These are phyloP conservation scores for Juglanconis oblonga DNA, from an alignment of 2,329 filamentous ascomycete species.

Conservation along the genomic window DNA sequence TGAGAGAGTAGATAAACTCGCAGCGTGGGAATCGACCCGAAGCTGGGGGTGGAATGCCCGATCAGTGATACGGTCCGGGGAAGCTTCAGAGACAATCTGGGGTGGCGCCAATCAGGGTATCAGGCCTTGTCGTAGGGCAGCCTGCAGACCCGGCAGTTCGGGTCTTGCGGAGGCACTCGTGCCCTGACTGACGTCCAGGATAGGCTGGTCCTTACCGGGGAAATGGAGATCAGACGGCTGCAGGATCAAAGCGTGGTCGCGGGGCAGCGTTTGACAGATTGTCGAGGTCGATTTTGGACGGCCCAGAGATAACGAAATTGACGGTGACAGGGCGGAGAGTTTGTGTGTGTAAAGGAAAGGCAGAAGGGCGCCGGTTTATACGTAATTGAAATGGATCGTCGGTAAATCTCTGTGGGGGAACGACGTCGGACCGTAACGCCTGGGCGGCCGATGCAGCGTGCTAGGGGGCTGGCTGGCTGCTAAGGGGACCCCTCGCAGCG, in stretches of 20 bases:
- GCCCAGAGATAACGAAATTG: slow-evolving; percentile 28
- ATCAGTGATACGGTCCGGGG: slow-evolving; percentile 23
- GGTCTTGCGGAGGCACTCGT: slow-evolving; percentile 22
- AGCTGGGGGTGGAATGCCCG: slow-evolving; percentile 24
- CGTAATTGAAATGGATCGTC: slow-evolving; percentile 36
- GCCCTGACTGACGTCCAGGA: slow-evolving; percentile 18
- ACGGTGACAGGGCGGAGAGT: slow-evolving; percentile 35
- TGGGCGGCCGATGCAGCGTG: slow-evolving; percentile 14
- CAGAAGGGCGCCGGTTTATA: slow-evolving; percentile 43
- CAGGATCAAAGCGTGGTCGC: slow-evolving; percentile 28
- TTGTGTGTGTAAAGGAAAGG: slow-evolving; percentile 39
- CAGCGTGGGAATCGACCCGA: slow-evolving; percentile 4
- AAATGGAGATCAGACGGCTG: slow-evolving; percentile 18
- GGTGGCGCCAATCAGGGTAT: slow-evolving; percentile 41
- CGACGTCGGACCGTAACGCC: slow-evolving; percentile 15
- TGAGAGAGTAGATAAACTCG: slow-evolving; percentile 14
- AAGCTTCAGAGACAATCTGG: slow-evolving; percentile 25
- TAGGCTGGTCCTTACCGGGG: slow-evolving; percentile 20
- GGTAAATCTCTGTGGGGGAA: slow-evolving; percentile 24
- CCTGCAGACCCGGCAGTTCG: slow-evolving; percentile 36
- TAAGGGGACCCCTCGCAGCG: slow-evolving; percentile 6
- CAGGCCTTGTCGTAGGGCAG: slow-evolving; percentile 32
- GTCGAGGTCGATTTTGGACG: slow-evolving; percentile 18
- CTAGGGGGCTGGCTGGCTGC: neutral
- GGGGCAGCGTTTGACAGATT: slow-evolving; percentile 22